These are phyloP conservation scores for Volvariella surrecta DNA, from an alignment of 1,284 basidiomycete genomes.

Conservation along the genomic window DNA sequence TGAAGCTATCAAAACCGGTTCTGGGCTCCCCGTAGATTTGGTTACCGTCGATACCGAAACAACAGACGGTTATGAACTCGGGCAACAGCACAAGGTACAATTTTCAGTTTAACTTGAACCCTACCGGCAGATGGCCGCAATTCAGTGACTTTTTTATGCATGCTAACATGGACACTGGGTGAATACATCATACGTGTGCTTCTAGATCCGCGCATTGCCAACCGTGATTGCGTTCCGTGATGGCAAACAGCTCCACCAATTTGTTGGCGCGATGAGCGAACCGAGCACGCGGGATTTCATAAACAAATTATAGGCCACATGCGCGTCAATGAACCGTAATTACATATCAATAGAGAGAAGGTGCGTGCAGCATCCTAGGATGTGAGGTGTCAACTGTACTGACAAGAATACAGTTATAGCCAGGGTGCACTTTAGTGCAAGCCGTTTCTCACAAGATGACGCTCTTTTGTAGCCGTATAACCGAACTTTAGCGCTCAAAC, in stretches of 20 bases:
- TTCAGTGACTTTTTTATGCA: too few relatives aligned
- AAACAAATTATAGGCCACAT: too few relatives aligned
- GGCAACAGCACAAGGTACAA: conserved; percentile 39
- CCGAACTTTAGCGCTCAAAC: too few relatives aligned
- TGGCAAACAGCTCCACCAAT: conserved; percentile 44
- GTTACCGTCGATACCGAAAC: conserved; percentile 62
- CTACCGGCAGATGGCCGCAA: too few relatives aligned
- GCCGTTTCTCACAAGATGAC: too few relatives aligned
- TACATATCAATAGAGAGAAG: too few relatives aligned
- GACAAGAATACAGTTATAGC: too few relatives aligned
- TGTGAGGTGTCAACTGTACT: too few relatives aligned
- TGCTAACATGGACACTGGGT: not conserved
- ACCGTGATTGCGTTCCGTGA: conserved; percentile 67
- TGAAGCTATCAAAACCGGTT: conserved; percentile 36
- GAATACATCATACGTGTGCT: not conserved
- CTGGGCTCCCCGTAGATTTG: conserved; percentile 51
- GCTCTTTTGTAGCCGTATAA: too few relatives aligned
- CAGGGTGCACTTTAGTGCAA: too few relatives aligned
- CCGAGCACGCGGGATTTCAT: conserved; percentile 1
- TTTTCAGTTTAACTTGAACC: not conserved
- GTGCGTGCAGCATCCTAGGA: too few relatives aligned
- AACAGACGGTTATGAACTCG: conserved; percentile 42
- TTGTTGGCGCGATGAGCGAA: conserved; percentile 53
- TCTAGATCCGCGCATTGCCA: conserved; percentile 22
- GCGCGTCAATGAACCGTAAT: too few relatives aligned